These are phyloP conservation scores for Colletotrichum tabaci DNA, from an alignment of 2,329 filamentous ascomycete genomes.

Conservation along the genomic window DNA sequence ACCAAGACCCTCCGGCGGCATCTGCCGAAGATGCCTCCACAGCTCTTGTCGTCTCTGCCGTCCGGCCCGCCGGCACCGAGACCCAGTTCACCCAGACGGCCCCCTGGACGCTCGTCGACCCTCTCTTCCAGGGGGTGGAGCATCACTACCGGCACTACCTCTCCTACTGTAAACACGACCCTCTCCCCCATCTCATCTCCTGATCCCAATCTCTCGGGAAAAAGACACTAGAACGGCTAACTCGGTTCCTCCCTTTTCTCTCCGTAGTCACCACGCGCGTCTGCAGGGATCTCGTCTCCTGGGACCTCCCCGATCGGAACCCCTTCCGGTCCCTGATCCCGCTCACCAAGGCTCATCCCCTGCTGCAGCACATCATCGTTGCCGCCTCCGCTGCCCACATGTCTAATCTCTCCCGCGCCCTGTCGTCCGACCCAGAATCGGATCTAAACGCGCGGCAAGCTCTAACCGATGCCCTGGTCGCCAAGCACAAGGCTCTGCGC, in stretches of 20 bases:
- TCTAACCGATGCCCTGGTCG: slow-evolving; percentile 60
- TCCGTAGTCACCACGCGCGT: slow-evolving; percentile 65
- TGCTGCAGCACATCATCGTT: slow-evolving; percentile 63
- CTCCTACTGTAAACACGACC: slow-evolving; percentile 55
- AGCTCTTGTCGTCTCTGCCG: slow-evolving; percentile 45
- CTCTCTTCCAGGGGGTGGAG: slow-evolving; percentile 68
- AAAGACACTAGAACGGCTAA: slow-evolving; percentile 31
- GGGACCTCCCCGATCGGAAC: slow-evolving; percentile 60
- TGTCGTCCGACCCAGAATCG: slow-evolving; percentile 44
- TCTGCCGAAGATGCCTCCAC: slow-evolving; percentile 6
- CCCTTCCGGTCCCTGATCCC: slow-evolving; percentile 63
- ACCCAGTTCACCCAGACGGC: slow-evolving; percentile 44
- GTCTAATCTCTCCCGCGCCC: slow-evolving; percentile 57
- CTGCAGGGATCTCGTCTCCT: slow-evolving; percentile 67
- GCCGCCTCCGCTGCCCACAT: slow-evolving; percentile 65
- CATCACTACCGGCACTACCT: slow-evolving; percentile 59
- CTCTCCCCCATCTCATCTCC: slow-evolving; percentile 27
- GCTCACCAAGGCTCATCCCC: slow-evolving; percentile 57
- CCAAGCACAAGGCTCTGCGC: slow-evolving; percentile 61
- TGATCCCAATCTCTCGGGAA: slow-evolving; percentile 17
- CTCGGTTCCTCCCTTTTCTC: slow-evolving; percentile 14
- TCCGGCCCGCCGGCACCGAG: slow-evolving; percentile 40
- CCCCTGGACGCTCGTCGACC: slow-evolving; percentile 60
- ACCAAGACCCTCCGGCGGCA: neutral
- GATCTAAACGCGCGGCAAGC: slow-evolving; percentile 48